Base-by-base conservation (phyloP, 352 stramenopile genomes). In the Globisporangium canariense region DNA sequence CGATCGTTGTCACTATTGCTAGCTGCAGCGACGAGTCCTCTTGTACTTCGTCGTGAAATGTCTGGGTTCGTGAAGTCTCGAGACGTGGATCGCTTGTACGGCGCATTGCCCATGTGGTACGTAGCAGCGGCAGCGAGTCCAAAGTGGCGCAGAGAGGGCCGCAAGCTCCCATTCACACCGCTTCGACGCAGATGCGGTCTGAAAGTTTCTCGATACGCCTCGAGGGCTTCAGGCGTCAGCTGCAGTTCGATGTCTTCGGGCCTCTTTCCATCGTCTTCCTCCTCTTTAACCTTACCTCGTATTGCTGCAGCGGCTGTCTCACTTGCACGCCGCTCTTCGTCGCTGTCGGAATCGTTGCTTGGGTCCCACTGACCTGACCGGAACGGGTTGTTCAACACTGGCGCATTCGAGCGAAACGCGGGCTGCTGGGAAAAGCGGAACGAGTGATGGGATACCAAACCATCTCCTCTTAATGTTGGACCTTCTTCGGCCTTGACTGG, bases 391-490 rank as follows among this genome's bases (percentile, higher is more conserved):
- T 74, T 82, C 4, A 67, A 45, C 4, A 76, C 61, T 10, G 73
- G 32, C 9, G 74, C 73, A 11, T 61, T 74, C 0, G 58, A 67
- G 3, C 76, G 64, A 34, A 88, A 88, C 9, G 58, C 66, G 30
- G 78, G 78, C 18, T 88, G 75, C 16, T 79, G 74, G 2, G 73
- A 83, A 28, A 88, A 85, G 22, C 71, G 70, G 20, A 79, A 86
- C 3, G 65, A 40, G 45, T 73, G 71, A 28, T 43, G 57, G 10
- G 53, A 38, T 16, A 53, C 9, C 14, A 30, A 4, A 2, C 45
- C 30, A n/a, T 0, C 53, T 6, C 3, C 13, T 9, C 60, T 59
- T 54, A 38, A 51, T 41, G 30, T 1, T 2, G 28, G 36, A 32
- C 3, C 25, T 10, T 45, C 3, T 6, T 60, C 38, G 7, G 41